Evolutionary conservation across 306 rosid species (phyloP), one percentile per base, ranked within the genome.

Genomic region (Quercus gilva): DNA sequence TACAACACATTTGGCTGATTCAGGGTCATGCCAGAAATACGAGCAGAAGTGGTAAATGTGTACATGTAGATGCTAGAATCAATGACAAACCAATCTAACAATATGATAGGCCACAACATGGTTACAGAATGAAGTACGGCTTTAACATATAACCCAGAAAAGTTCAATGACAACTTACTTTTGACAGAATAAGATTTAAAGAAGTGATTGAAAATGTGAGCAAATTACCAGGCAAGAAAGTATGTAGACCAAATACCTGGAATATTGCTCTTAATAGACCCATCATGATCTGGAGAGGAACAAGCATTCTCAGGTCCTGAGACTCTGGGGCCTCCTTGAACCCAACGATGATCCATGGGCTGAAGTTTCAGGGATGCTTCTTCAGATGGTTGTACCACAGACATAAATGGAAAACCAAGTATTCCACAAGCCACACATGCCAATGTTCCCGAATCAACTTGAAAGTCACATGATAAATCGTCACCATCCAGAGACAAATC

Each of bases 361-460:
- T 76, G 82, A 78, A 85, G 88, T 52, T 93, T 91, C 84, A 35
- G 71, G 61, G 89, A 73, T 26, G 91, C 90, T 76, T 83, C 88
- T 82, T 88, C 88, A 78, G 94, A 87, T 71, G 99, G 99, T 60
- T 95, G 98, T 58, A 95, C 91, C 74, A 95, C 86, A 75, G 96
- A 84, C 99, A 95, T 95, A 84, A 95, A 93, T 74, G 99, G 99
- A 88, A 93, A 95, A 61, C 99, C 99, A 76, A 95, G 99, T 76
- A 95, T 91, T 84, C 99, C 99, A 86, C 99, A 95, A 69, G 94
- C 97, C 69, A 95, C 98, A 68, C 99, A 95, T 71, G 93, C 90
- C 93, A 95, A 77, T 73, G 99, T 90, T 75, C 99, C 99, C 3
- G 99, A 93, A 85, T 95, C 98, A 57, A 96, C 93, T 90, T 91